Percentiles rank a stretch among this genome's conserved stretches.
Conservation (phyloP, 1,284 basidiomycete genomes). For the Trametes pubescens region DNA sequence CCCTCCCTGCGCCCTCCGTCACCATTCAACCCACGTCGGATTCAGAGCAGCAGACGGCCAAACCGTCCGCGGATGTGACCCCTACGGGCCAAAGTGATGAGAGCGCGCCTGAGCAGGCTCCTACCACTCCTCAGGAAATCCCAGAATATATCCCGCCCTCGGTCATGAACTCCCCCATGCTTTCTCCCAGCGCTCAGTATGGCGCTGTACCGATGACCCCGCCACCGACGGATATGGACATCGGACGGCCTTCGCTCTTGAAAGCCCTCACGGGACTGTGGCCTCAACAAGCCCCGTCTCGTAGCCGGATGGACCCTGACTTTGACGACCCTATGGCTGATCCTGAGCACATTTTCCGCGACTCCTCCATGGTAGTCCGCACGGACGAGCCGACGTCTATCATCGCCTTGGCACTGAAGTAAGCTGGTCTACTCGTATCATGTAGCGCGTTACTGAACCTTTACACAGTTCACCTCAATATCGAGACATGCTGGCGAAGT, state of each 20-base stretch:
- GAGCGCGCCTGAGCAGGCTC: neutral
- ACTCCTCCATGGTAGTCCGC: constrained; percentile 94
- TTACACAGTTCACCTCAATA: constrained; percentile 84
- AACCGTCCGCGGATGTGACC: neutral
- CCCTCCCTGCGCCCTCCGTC: constrained; percentile 10
- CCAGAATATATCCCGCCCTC: constrained; percentile 53
- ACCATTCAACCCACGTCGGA: constrained; percentile 41
- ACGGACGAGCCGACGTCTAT: constrained; percentile 99
- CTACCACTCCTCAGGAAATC: constrained; percentile 15
- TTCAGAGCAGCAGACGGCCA: neutral
- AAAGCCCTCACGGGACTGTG: constrained; percentile 89
- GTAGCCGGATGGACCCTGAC: constrained; percentile 58
- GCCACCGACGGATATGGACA: constrained; percentile 63
- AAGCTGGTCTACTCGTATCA: constrained; percentile 35
- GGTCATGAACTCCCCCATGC: constrained; percentile 55
- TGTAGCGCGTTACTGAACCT: constrained; percentile 15
- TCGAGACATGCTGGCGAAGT: constrained; percentile 82
- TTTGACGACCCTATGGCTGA: constrained; percentile 73
- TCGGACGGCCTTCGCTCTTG: constrained; percentile 78
- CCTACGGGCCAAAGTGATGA: neutral
- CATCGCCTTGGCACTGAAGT: constrained; percentile 95
- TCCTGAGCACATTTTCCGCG: constrained; percentile 93
- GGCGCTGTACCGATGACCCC: constrained; percentile 57
- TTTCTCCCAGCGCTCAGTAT: constrained; percentile 39
- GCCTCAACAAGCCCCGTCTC: constrained; percentile 62